These are phyloP conservation scores for Chlamydomonas sphaeroides DNA, from an alignment of 139 green algal genomes.

Conservation along the genomic window DNA sequence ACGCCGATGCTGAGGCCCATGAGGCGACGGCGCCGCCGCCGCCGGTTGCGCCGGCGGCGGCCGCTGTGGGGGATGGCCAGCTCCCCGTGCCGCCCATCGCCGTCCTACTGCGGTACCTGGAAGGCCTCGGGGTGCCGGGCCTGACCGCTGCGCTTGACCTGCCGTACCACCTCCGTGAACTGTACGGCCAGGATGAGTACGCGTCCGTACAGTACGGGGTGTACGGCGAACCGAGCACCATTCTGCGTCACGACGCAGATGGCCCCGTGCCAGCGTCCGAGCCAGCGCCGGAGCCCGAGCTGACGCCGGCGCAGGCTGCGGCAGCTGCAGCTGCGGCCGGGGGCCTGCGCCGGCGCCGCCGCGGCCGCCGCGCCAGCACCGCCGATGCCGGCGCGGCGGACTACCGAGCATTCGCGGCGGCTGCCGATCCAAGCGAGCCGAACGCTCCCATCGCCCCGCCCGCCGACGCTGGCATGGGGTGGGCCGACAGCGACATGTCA, in stretches of 20 bases:
- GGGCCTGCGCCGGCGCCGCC: neutral
- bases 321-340: neutral
- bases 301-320: no score
- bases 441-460: no score
- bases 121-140: neutral
- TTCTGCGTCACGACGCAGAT: neutral
- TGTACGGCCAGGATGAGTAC: neutral
- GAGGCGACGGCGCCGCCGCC: neutral
- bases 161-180: neutral
- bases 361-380: no score
- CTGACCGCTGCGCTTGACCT: neutral
- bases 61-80: neutral
- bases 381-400: no score
- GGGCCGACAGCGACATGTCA: no score
- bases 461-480: no score
- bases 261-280: neutral
- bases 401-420: no score
- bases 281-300: neutral
- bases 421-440: no score
- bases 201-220: slow-evolving; percentile 5
- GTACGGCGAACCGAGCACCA: no score
- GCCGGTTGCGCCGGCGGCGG: neutral
- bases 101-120: neutral
- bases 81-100: neutral
- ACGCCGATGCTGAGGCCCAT: no score